Percentiles rank a stretch among this genome's conserved stretches.
These are phyloP conservation scores for Cornus suecica DNA, from an alignment of 148 eudicot species.

Conservation along the genomic window DNA sequence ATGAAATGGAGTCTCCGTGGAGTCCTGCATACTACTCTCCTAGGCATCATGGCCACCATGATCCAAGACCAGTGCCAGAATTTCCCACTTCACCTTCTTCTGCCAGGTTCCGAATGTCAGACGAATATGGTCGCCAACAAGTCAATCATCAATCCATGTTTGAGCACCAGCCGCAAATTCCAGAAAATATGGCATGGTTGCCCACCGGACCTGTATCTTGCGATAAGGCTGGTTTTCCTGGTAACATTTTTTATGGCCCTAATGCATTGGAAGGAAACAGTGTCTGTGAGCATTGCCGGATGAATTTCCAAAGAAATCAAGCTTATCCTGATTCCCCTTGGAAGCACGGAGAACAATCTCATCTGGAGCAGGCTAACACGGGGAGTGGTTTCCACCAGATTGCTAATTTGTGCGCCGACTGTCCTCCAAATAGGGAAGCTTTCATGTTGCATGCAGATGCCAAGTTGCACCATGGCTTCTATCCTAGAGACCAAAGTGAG, in stretches of 20 bases:
- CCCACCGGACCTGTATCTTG: conserved; percentile 46
- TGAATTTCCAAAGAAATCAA: conserved; percentile 56
- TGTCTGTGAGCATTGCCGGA: conserved; percentile 62
- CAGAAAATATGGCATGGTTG: conserved; percentile 61
- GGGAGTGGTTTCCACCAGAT: conserved; percentile 57
- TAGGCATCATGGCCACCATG: conserved; percentile 50
- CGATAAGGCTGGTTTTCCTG: conserved; percentile 80
- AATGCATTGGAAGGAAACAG: conserved; percentile 52
- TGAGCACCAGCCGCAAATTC: conserved; percentile 51
- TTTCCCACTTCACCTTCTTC: conserved; percentile 76
- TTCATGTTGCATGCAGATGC: conserved; percentile 50
- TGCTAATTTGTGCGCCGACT: conserved; percentile 48
- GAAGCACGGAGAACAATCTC: conserved; percentile 59
- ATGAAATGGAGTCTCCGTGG: conserved; percentile 72
- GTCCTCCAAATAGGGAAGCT: conserved; percentile 56
- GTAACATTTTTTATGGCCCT: conserved; percentile 58
- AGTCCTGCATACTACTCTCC: conserved; percentile 88
- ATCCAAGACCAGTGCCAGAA: conserved; percentile 50
- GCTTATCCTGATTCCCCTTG: conserved; percentile 48
- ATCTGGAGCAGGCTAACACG: conserved; percentile 40
- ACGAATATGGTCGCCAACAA: conserved; percentile 46
- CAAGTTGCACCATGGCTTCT: conserved; percentile 41
- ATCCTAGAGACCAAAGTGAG: conserved; percentile 47
- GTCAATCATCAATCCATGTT: conserved; percentile 33
- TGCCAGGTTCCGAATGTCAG: conserved; percentile 43